These are phyloP conservation scores for Ophiostoma novo-ulmi DNA, from an alignment of 2,329 filamentous ascomycete species.

Conservation along the genomic window DNA sequence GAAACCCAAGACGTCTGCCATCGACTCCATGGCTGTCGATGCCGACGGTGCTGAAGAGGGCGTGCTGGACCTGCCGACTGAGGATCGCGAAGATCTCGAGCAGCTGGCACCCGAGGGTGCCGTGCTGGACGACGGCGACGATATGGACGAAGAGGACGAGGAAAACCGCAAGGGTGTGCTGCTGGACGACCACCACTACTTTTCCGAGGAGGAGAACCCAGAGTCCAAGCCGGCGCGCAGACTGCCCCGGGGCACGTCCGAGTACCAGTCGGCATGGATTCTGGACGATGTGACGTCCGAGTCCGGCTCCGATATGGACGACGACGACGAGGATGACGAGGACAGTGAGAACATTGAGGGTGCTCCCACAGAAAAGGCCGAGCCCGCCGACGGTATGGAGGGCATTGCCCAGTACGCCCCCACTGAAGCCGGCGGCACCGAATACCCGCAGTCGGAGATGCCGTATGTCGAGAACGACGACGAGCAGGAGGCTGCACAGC, in stretches of 20 bases:
- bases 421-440: constrained; percentile 65
- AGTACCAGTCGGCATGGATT: constrained; percentile 93
- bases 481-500: constrained; percentile 68
- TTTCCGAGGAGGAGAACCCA: constrained; percentile 75
- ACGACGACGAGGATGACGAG: constrained; percentile 53
- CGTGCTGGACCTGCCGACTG: constrained; percentile 62
- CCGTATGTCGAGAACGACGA: constrained; percentile 77
- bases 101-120: constrained; percentile 83
- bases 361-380: constrained; percentile 56
- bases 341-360: constrained; percentile 46
- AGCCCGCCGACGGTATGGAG: constrained; percentile 66
- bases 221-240: constrained; percentile 60
- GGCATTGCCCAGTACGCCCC: constrained; percentile 60
- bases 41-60: constrained; percentile 46
- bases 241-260: constrained; percentile 84
- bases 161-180: constrained; percentile 68
- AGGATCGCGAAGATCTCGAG: constrained; percentile 76
- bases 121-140: constrained; percentile 51
- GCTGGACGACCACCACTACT: constrained; percentile 96
- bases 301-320: constrained; percentile 78
- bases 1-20: constrained; percentile 42
- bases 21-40: constrained; percentile 63
- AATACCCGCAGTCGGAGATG: constrained; percentile 89
- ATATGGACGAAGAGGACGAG: constrained; percentile 51
- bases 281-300: constrained; percentile 70